Percentiles rank a stretch among this genome's conserved stretches.
Evolutionary conservation across 306 rosid species (phyloP).

Genomic region (Ochetophila trinervis): DNA sequence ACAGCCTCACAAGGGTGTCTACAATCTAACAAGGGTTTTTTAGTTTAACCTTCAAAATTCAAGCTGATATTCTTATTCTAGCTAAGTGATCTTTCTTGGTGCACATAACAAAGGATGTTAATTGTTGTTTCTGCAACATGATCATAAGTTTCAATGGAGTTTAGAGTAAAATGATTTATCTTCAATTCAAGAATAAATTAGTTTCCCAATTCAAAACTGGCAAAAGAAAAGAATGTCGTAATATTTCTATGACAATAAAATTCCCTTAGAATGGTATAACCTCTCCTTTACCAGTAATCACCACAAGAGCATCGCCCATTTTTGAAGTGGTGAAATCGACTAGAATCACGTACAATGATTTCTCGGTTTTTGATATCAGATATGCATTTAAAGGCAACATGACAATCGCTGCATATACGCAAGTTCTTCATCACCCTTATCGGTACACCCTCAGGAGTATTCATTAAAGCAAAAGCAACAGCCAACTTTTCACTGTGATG

Average conservation of each 20-base stretch:
- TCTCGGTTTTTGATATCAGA: constrained; percentile 55
- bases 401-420: constrained; percentile 73
- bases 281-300: constrained; percentile 56
- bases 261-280: not conserved
- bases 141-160: not conserved
- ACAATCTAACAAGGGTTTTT: too few relatives aligned
- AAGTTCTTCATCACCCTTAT: constrained; percentile 84
- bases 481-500: constrained; percentile 90
- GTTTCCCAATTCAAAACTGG: not conserved
- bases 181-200: not conserved
- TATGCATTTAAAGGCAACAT: constrained; percentile 68
- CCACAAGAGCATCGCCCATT: constrained; percentile 78
- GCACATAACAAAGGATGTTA: too few relatives aligned
- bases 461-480: constrained; percentile 74
- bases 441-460: constrained; percentile 49
- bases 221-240: not conserved
- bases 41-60: too few relatives aligned
- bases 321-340: constrained; percentile 88
- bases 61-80: too few relatives aligned
- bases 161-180: constrained; percentile 1
- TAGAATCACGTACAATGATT: constrained; percentile 58
- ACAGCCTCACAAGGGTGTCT: too few relatives aligned
- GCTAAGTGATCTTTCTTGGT: too few relatives aligned
- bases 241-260: not conserved
- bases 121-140: not conserved